Evolutionary conservation across 106 monocot species (phyloP).

Genomic region (Dioscorea dumetorum): DNA sequence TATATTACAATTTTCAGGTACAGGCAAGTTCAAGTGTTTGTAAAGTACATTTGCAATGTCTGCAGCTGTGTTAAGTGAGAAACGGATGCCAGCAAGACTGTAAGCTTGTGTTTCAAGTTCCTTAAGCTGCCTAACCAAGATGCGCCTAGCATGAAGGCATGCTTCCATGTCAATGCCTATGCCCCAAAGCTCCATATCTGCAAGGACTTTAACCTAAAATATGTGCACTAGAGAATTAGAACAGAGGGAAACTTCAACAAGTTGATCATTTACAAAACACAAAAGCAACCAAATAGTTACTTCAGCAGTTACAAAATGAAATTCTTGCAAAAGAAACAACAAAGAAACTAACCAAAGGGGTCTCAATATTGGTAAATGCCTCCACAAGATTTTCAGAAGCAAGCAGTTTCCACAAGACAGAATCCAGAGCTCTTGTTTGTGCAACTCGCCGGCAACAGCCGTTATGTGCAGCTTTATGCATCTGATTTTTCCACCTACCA

Average conservation of each 20-base stretch:
- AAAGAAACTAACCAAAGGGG: conserved; percentile 56
- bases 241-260: not conserved
- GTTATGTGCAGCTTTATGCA: conserved; percentile 89
- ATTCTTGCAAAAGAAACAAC: not conserved
- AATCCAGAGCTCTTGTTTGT: conserved; percentile 59
- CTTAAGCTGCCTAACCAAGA: conserved; percentile 70
- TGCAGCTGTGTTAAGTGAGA: conserved; percentile 80
- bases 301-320: not conserved
- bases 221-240: not conserved
- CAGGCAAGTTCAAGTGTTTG: conserved; percentile 65
- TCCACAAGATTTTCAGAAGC: conserved; percentile 61
- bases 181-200: conserved; percentile 94
- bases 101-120: conserved; percentile 90
- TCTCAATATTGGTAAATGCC: conserved; percentile 55
- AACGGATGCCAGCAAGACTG: conserved; percentile 61
- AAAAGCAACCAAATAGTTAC: not conserved
- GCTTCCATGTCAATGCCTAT: conserved; percentile 90
- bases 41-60: conserved; percentile 90
- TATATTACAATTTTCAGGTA: conserved; percentile 60
- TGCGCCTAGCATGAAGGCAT: conserved; percentile 66
- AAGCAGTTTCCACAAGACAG: conserved; percentile 71
- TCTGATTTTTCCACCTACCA: conserved; percentile 94
- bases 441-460: conserved; percentile 94
- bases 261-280: not conserved
- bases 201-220: conserved; percentile 71